Evolutionary conservation across 129 eudicot species (phyloP).

Genomic region (Lactuca sativa): DNA sequence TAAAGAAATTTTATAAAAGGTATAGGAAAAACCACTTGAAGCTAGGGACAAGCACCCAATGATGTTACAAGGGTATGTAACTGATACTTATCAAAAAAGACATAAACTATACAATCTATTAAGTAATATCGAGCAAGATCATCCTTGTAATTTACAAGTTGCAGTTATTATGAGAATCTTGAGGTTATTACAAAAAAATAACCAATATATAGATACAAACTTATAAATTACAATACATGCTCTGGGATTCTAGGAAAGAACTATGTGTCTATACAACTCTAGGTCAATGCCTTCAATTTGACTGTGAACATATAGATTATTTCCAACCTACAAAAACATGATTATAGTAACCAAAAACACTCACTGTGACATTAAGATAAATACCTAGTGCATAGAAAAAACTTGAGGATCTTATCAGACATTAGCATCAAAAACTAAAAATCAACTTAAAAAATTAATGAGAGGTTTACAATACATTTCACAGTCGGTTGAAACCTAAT

Average conservation of each 20-base stretch:
- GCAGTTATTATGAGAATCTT: conserved; percentile 25
- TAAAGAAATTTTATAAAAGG: background rate
- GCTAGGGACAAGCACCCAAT: conserved; percentile 92
- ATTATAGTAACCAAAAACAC: conserved; percentile 23
- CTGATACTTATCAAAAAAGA: conserved; percentile 90
- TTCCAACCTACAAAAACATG: conserved; percentile 70
- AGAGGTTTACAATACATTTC: no score
- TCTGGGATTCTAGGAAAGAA: conserved; percentile 88
- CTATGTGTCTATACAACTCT: conserved; percentile 76
- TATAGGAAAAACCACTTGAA: conserved; percentile 53
- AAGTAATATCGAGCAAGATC: conserved; percentile 86
- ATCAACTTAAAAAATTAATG: no score
- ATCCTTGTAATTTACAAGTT: conserved; percentile 97
- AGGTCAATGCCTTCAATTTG: conserved; percentile 98
- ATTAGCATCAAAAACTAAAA: no score
- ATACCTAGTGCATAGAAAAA: no score
- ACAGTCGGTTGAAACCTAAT: no score
- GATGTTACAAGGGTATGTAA: conserved; percentile 86
- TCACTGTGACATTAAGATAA: no score
- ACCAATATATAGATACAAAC: background rate
- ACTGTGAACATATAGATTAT: conserved; percentile 91
- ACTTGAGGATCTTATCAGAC: no score
- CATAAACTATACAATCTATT: conserved; percentile 96
- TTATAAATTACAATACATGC: conserved; percentile 46
- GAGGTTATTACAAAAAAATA: conserved; percentile 19